phyloP scores from a whole-genome alignment of 169 alveolate genomes.

The Plasmodium knowlesi region DNA sequence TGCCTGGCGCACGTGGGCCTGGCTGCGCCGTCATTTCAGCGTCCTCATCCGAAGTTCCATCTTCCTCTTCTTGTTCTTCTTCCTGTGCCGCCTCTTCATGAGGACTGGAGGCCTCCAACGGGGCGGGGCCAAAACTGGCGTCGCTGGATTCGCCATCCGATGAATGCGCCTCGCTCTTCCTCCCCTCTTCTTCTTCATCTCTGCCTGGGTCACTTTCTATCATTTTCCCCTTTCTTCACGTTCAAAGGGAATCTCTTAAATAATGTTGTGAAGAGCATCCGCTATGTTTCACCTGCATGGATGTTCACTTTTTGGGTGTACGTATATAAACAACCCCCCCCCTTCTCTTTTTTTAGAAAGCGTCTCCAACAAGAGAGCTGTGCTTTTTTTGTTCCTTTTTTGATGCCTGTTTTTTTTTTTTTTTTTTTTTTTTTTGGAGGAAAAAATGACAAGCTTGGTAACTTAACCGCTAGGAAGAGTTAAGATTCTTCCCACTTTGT shows the following conservation, averaged over 20 bases:
- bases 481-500: not conserved
- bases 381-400: not conserved
- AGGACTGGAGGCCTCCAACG: conserved; percentile 4
- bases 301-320: not conserved
- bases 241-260: not conserved
- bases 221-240: not conserved
- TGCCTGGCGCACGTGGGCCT: not conserved
- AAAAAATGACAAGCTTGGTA: not conserved
- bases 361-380: not conserved
- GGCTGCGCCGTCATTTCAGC: not conserved
- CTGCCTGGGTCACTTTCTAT: not conserved
- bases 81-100: not conserved
- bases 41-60: not conserved
- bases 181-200: not conserved
- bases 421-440: not conserved
- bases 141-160: conserved; percentile 64
- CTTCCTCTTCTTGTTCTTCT: not conserved
- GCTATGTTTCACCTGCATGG: not conserved
- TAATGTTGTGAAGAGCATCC: not conserved
- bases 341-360: not conserved
- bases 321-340: not conserved
- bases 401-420: not conserved
- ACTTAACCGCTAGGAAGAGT: not conserved
- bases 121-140: conserved; percentile 66
- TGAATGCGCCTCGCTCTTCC: not conserved